phyloP scores from a whole-genome alignment of 345 rosid species.

The Acer saccharum region DNA sequence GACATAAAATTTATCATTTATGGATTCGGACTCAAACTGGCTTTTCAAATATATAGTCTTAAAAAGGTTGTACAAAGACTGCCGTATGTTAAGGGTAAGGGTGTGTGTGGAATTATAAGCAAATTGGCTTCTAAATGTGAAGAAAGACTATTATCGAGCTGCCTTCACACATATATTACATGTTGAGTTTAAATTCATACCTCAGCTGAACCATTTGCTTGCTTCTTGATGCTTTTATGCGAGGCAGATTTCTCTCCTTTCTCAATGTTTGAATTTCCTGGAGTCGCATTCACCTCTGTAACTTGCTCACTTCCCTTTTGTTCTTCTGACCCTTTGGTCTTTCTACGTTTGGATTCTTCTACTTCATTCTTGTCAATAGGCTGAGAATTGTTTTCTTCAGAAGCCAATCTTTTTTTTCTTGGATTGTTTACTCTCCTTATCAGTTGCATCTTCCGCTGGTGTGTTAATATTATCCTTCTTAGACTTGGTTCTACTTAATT shows the following conservation, averaged over 20 bases:
- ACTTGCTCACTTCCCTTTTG: conserved; percentile 16
- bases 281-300: conserved; percentile 20
- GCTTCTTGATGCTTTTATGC: conserved; percentile 39
- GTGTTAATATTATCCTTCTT: conserved; percentile 22
- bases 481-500: conserved; percentile 18
- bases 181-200: conserved; percentile 31
- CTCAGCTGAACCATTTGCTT: conserved; percentile 59
- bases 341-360: conserved; percentile 58
- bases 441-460: conserved; percentile 22
- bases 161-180: neutral
- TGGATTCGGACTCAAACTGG: neutral
- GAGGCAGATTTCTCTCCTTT: conserved; percentile 40
- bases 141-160: neutral
- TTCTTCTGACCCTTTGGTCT: conserved; percentile 46
- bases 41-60: neutral
- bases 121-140: too few species aligned
- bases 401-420: conserved; percentile 73
- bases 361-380: conserved; percentile 27
- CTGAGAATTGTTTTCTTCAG: conserved; percentile 44
- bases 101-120: neutral
- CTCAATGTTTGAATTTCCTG: conserved; percentile 36
- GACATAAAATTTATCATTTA: neutral
- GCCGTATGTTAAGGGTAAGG: neutral
- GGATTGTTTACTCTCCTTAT: conserved; percentile 39
- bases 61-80: neutral